Conservation (phyloP, 345 rosid species). For the Alliaria petiolata region DNA sequence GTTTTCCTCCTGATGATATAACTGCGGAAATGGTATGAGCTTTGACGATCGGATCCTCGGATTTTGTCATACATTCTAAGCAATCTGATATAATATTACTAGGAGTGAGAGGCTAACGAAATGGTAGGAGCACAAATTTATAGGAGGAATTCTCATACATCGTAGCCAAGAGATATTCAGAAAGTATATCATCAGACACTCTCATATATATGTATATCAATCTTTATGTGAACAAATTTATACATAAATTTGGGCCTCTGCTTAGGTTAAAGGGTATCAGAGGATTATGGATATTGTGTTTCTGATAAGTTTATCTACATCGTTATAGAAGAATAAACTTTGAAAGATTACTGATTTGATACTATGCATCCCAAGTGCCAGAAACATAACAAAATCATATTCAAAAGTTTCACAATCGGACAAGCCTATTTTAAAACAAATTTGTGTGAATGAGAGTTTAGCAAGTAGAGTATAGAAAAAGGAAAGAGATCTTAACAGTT, state of each 20-base stretch:
- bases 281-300: background rate
- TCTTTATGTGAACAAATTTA: conserved; percentile 12
- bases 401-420: background rate
- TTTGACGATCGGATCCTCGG: conserved; percentile 15
- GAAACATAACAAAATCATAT: background rate
- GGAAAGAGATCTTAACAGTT: too few relatives aligned
- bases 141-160: conserved; percentile 20
- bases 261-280: background rate
- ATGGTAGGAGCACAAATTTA: conserved; percentile 3
- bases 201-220: background rate
- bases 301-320: background rate
- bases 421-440: too few relatives aligned
- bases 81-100: conserved; percentile 8
- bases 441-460: too few relatives aligned
- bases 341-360: background rate
- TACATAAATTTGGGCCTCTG: background rate
- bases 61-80: background rate
- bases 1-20: conserved; percentile 35
- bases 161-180: background rate
- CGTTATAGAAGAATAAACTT: background rate
- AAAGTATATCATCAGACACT: background rate
- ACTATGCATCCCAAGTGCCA: background rate
- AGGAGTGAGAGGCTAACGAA: conserved; percentile 19
- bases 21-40: conserved; percentile 12
- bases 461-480: too few relatives aligned